Base-by-base conservation (phyloP, 768 basidiomycete genomes). In the Serendipita vermifera region DNA sequence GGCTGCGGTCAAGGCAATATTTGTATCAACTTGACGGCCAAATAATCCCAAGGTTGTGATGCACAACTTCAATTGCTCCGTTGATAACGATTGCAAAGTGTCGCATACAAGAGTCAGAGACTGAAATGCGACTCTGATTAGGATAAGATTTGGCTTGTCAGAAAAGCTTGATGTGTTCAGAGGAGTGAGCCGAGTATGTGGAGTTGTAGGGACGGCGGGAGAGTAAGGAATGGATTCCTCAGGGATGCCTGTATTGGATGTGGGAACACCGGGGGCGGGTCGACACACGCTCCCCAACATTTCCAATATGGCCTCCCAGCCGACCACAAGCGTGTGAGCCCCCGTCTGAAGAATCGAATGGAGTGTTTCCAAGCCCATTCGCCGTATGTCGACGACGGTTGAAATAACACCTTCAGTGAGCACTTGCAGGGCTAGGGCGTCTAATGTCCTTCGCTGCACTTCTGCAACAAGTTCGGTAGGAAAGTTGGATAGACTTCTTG, bases 91-190 rank as follows among this genome's bases (percentile, higher is more conserved):
- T 1, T 89, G 83, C 5, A 97, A 78, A 2, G 88, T 88, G 65
- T 99, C 94, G 68, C 91, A 97, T 20, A 97, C 90, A 6, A 99
- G 71, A 3, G 89, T 97, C 59, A 98, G 70, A 0, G 88, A 93
- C 59, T 93, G 89, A 71, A 96, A 98, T 0, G 90, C 91, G 38
- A 92, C 87, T 68, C 96, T 87, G 48, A 97, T 83, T 9, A 96
- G 76, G 0, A 78, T 73, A 1, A 77, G 77, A 59, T 86, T 84
- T 55, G 79, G 81, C 64, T 81, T 87, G 63, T 87, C 84, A 54
- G 69, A 77, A 3, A 78, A 70, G 60, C 76, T 74, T 0, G 41
- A 15, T 13, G 9, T 26, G 9, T 81, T 78, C 29, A 82, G 62
- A 3, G 79, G 80, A 3, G 78, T 69, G 2, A 74, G 70, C 55